phyloP scores from a whole-genome alignment of 495 filamentous ascomycete genomes.

The Cladorrhinum samala region DNA sequence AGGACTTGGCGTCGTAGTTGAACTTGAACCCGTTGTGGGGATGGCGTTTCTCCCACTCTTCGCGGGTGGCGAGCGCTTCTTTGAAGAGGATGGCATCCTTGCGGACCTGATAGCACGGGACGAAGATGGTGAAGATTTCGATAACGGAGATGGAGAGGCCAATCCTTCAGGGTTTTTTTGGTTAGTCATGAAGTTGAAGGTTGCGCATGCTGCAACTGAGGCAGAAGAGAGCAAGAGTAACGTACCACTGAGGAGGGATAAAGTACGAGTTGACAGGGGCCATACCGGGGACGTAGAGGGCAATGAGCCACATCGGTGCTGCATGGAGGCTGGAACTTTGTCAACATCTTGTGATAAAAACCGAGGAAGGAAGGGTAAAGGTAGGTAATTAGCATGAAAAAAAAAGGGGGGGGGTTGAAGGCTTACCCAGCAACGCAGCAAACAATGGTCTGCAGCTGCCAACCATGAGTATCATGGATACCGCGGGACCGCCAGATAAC shows the following conservation, averaged over 20 bases:
- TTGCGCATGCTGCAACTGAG: neutral
- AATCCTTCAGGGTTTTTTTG: conserved; percentile 16
- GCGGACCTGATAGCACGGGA: conserved; percentile 35
- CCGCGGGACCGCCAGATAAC: conserved; percentile 36
- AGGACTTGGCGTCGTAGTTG: conserved; percentile 12
- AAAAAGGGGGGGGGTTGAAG: neutral
- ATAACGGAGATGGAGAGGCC: conserved; percentile 34
- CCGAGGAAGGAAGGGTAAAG: neutral
- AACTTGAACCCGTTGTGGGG: conserved; percentile 18
- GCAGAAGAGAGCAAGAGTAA: too few relatives aligned
- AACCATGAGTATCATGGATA: conserved; percentile 61
- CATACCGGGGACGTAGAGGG: conserved; percentile 53
- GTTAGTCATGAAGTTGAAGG: neutral
- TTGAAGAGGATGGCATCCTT: conserved; percentile 24
- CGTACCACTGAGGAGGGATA: conserved; percentile 47
- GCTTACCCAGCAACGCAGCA: conserved; percentile 51
- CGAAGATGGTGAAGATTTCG: conserved; percentile 45
- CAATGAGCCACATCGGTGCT: conserved; percentile 60
- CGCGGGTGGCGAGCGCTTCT: conserved; percentile 23
- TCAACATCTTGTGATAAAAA: conserved; percentile 5
- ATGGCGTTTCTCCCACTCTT: conserved; percentile 22
- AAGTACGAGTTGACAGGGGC: conserved; percentile 49
- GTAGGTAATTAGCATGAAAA: neutral
- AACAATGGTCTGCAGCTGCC: conserved; percentile 59
- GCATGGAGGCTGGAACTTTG: conserved; percentile 47